Conservation (phyloP, 352 stramenopile genomes). For the Pythium oligandrum region DNA sequence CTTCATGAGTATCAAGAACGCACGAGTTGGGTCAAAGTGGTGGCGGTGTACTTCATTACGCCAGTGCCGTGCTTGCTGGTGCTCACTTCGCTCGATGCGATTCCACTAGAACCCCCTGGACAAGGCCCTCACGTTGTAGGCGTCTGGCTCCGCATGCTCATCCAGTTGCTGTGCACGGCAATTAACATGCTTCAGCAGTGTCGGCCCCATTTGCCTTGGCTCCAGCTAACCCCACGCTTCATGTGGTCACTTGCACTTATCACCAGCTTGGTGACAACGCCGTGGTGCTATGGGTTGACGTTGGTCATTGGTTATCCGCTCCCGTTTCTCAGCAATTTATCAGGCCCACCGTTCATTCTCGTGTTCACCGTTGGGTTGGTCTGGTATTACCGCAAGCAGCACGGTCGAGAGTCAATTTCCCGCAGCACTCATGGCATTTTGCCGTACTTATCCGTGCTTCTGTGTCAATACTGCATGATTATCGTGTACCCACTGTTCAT, state of each 20-base stretch:
- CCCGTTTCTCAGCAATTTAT: neutral
- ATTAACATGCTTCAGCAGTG: neutral
- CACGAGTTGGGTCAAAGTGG: neutral
- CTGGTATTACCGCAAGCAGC: neutral
- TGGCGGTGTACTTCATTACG: conserved; percentile 6
- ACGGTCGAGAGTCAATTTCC: neutral
- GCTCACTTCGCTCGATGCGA: conserved; percentile 13
- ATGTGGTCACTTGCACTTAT: neutral
- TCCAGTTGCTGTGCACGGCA: neutral
- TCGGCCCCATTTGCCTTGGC: neutral
- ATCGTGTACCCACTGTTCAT: conserved; percentile 41
- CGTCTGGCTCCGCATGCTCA: conserved; percentile 1
- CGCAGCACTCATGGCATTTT: neutral
- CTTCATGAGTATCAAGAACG: conserved; percentile 11
- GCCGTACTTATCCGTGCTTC: conserved; percentile 9
- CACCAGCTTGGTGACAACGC: neutral
- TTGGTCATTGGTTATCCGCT: neutral
- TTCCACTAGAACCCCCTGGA: conserved; percentile 17
- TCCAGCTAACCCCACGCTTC: neutral
- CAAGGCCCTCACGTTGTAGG: neutral
- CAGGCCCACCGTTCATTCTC: neutral
- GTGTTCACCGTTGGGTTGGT: neutral
- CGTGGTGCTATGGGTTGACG: neutral
- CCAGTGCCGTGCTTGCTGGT: conserved; percentile 19
- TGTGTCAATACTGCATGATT: conserved; percentile 12